Conservation (phyloP, 148 eudicot species). For the Cornus florida region DNA sequence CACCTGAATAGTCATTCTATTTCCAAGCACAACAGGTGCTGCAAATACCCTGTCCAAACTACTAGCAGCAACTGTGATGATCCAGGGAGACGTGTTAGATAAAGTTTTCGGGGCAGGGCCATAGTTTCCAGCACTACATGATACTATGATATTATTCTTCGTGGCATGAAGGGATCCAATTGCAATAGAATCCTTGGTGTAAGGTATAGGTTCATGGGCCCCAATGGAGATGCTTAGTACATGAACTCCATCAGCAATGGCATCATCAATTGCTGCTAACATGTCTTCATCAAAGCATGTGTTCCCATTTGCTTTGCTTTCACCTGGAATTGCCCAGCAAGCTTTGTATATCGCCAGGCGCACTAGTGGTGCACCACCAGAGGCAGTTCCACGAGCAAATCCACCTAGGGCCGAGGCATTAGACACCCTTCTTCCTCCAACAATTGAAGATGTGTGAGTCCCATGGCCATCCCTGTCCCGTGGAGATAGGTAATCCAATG, state of each 20-base stretch:
- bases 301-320: conserved; percentile 57
- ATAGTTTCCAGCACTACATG: conserved; percentile 72
- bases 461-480: conserved; percentile 91
- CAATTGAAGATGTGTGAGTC: conserved; percentile 87
- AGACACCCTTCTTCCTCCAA: conserved; percentile 58
- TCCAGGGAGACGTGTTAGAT: conserved; percentile 77
- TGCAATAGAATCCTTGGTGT: conserved; percentile 52
- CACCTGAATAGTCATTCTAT: conserved; percentile 60
- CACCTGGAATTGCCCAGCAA: conserved; percentile 67
- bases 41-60: conserved; percentile 63
- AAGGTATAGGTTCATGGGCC: conserved; percentile 17
- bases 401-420: conserved; percentile 55
- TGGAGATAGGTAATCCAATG: conserved; percentile 62
- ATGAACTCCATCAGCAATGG: conserved; percentile 75
- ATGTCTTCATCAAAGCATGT: conserved; percentile 74
- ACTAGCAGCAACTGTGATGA: conserved; percentile 87
- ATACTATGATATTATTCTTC: conserved; percentile 58
- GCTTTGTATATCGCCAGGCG: conserved; percentile 85
- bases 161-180: conserved; percentile 76
- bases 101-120: conserved; percentile 57
- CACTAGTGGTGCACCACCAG: conserved; percentile 86
- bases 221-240: conserved; percentile 79
- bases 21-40: conserved; percentile 65
- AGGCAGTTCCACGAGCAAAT: conserved; percentile 71
- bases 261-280: conserved; percentile 88